These are phyloP conservation scores for Yamadazyma endophytica DNA, from an alignment of 805 yeast species.

Conservation along the genomic window DNA sequence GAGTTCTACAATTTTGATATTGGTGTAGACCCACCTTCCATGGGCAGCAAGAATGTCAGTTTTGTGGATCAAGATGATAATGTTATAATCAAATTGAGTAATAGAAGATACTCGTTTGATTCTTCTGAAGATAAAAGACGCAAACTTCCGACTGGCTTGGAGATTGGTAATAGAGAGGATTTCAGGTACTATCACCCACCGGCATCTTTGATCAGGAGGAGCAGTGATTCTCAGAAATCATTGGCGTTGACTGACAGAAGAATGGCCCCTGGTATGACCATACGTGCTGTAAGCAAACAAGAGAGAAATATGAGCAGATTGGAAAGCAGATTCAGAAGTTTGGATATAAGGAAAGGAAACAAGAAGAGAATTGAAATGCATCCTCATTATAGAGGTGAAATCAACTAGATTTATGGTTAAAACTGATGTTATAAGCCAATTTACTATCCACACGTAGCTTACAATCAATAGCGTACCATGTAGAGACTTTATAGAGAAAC, in stretches of 20 bases:
- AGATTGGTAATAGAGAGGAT: constrained; percentile 78
- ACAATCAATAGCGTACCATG: too few relatives aligned
- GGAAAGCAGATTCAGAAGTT: constrained; percentile 19
- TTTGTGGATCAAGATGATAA: constrained; percentile 18
- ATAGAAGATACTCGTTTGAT: too few relatives aligned
- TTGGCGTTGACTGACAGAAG: constrained; percentile 72
- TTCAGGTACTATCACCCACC: constrained; percentile 70
- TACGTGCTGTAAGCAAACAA: constrained; percentile 25
- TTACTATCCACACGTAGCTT: too few relatives aligned
- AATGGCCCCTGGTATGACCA: constrained; percentile 33
- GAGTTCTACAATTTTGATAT: constrained; percentile 29
- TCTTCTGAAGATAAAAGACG: constrained; percentile 9
- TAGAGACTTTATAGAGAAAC: too few relatives aligned
- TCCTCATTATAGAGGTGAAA: constrained; percentile 36
- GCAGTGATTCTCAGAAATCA: constrained; percentile 64
- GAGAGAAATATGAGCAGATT: constrained; percentile 25
- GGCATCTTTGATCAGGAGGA: constrained; percentile 12
- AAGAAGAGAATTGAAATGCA: constrained; percentile 27
- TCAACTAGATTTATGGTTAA: too few relatives aligned
- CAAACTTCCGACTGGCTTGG: constrained; percentile 66
- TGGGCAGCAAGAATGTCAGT: constrained; percentile 20
- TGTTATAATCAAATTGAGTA: constrained; percentile 3
- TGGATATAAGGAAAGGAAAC: constrained; percentile 22
- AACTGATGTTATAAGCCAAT: too few relatives aligned
- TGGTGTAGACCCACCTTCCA: constrained; percentile 4